Base-by-base conservation (phyloP, 2,329 filamentous ascomycete species). In the Beauveria caledonica region DNA sequence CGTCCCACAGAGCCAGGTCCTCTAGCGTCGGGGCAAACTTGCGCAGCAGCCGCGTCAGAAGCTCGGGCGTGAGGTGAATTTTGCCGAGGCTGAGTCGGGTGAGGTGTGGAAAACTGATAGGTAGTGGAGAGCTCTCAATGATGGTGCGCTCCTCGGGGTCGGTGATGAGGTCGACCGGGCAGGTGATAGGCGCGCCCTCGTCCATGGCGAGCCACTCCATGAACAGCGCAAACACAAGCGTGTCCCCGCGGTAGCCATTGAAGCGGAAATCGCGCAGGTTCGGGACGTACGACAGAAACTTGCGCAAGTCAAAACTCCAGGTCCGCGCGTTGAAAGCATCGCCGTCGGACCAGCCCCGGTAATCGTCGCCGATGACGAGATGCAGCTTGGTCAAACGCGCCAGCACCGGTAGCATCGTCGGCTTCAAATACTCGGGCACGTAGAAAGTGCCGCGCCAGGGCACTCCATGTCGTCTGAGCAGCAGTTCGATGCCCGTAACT, bases 241-340 rank as follows among this genome's bases (percentile, higher is more conserved):
- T 19, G 0, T 61, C 23, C 8, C 36, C 54, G 17, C 63, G 53
- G 0, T 61, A 54, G 19, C 65, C 64, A 64, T 85, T 86, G 48
- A 86, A 66, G 3, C 83, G 77, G 5, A 86, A 71, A 64, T 82
- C 78, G 33, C 74, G 73, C 6, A 86, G 62, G 19, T 79, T 78
- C 3, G 69, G 62, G 1, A 74, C 68, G 29, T 68, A 68, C 1
- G 67, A 66, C 5, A 83, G 68, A 53, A 82, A 81, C 17, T 63
- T 64, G 11, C 68, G 64, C 1, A 75, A 62, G 42, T 66, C 58
- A 27, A 60, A 50, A 7, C 33, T 50, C 51, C 45, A 42, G 8
- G 42, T 50, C 11, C 40, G 11, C 6, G 21, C 29, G 17, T 49
- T 48, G 33, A 60, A 60, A 17, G 25, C 39, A n/a, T 60, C 50